These are phyloP conservation scores for Xylariaceae sp. DNA, from an alignment of 2,329 filamentous ascomycete genomes.

Conservation along the genomic window DNA sequence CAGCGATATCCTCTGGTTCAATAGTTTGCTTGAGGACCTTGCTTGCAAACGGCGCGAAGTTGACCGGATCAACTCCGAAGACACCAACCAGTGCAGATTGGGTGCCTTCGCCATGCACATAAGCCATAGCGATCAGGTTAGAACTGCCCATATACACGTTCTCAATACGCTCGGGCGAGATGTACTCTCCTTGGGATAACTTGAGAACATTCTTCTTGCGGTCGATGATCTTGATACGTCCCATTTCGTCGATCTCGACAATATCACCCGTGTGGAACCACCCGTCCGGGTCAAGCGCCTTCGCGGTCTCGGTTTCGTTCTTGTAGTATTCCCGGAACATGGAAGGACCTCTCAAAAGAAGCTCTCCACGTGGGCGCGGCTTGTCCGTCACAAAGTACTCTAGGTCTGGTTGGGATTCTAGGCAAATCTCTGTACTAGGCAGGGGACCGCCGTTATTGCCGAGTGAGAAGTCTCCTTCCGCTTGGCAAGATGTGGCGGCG, in stretches of 20 bases:
- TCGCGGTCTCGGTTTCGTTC: conserved; percentile 85
- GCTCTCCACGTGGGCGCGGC: conserved; percentile 87
- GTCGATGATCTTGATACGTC: conserved; percentile 92
- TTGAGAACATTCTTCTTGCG: conserved; percentile 99
- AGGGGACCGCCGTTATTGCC: conserved; percentile 83
- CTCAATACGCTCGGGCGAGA: conserved; percentile 96
- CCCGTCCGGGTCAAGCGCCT: conserved; percentile 82
- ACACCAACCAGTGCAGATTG: conserved; percentile 84
- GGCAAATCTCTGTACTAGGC: conserved; percentile 74
- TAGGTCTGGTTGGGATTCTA: conserved; percentile 90
- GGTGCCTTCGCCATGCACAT: conserved; percentile 87
- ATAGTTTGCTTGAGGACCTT: conserved; percentile 76
- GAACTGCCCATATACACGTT: conserved; percentile 89
- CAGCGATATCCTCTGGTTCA: conserved; percentile 67
- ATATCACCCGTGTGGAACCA: conserved; percentile 99
- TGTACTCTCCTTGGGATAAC: conserved; percentile 96
- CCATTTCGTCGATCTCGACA: conserved; percentile 80
- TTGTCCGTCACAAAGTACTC: conserved; percentile 89
- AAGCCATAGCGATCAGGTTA: conserved; percentile 78
- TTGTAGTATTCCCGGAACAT: conserved; percentile 90
- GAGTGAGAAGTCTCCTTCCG: conserved; percentile 71
- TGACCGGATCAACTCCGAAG: conserved; percentile 85
- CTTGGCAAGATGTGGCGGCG: conserved; percentile 75
- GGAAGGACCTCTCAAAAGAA: conserved; percentile 80
- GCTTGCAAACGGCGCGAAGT: conserved; percentile 81